phyloP scores from a whole-genome alignment of 805 yeast genomes.

The Candida ipomoeae region DNA sequence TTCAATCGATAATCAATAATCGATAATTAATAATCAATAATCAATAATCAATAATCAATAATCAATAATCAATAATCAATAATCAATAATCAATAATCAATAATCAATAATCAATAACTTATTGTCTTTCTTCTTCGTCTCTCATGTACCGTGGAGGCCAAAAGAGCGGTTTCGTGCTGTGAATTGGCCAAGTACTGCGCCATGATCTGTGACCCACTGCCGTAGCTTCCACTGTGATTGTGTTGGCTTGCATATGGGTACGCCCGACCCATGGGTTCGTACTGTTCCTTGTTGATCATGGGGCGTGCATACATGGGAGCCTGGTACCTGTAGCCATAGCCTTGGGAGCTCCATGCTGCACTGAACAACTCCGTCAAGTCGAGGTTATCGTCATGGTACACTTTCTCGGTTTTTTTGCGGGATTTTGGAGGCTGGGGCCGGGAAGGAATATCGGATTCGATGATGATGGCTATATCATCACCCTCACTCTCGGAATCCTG shows the following conservation, averaged over 20 bases:
- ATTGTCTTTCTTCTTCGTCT: background rate
- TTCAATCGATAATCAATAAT: no score
- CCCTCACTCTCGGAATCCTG: constrained; percentile 22
- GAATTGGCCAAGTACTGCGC: constrained; percentile 73
- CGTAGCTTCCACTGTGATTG: background rate
- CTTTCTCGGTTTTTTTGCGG: constrained; percentile 7
- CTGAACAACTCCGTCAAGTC: constrained; percentile 9
- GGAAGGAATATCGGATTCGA: constrained; percentile 25
- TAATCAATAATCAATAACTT: no score
- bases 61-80: no score
- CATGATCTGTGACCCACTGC: constrained; percentile 65
- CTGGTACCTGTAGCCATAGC: background rate
- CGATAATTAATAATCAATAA: no score
- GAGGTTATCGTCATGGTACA: constrained; percentile 8
- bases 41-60: no score
- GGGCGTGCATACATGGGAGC: background rate
- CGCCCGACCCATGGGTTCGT: background rate
- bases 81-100: no score
- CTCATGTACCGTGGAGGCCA: constrained; percentile 25
- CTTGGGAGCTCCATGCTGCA: constrained; percentile 9
- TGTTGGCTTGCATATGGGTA: constrained; percentile 5
- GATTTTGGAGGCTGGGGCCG: background rate
- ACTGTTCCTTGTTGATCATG: background rate
- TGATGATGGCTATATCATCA: constrained; percentile 35
- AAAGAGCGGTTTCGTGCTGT: constrained; percentile 56